phyloP scores from a whole-genome alignment of 495 filamentous ascomycete species.

The Talaromyces liani region DNA sequence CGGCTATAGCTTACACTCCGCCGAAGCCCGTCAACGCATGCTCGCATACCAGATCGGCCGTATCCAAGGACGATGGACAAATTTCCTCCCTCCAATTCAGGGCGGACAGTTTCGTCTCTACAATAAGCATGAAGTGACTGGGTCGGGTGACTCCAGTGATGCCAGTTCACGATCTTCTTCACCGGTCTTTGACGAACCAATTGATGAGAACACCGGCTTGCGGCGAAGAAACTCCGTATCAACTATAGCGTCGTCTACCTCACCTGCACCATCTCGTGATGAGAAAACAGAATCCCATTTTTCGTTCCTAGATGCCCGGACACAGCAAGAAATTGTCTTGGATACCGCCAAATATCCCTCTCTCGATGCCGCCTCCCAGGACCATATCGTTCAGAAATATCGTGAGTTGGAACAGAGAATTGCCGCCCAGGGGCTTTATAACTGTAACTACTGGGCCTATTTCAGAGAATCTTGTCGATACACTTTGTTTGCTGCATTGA shows the following conservation, averaged over 20 bases:
- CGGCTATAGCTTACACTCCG: conserved; percentile 66
- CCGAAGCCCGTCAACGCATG: conserved; percentile 72
- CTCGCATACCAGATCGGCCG: conserved; percentile 74
- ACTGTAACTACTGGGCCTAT: conserved; percentile 83
- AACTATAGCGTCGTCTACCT: conserved; percentile 29
- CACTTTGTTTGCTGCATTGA: conserved; percentile 54
- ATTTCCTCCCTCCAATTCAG: conserved; percentile 89
- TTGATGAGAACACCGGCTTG: conserved; percentile 27
- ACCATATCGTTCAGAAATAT: conserved; percentile 72
- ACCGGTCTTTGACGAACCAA: conserved; percentile 54
- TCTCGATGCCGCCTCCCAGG: conserved; percentile 67
- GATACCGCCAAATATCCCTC: conserved; percentile 80
- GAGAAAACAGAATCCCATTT: conserved; percentile 31
- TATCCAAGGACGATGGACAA: conserved; percentile 75
- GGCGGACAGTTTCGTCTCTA: conserved; percentile 73
- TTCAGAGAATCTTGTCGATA: conserved; percentile 72
- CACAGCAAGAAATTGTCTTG: conserved; percentile 63
- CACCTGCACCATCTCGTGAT: conserved; percentile 20
- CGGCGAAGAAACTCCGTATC: conserved; percentile 23
- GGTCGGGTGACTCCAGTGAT: conserved; percentile 35
- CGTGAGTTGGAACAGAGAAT: conserved; percentile 64
- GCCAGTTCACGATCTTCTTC: conserved; percentile 46
- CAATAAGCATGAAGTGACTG: conserved; percentile 26
- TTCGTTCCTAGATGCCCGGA: conserved; percentile 66
- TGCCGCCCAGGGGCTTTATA: conserved; percentile 65